These are phyloP conservation scores for Helminthosporium solani DNA, from an alignment of 2,329 filamentous ascomycete genomes.

Conservation along the genomic window DNA sequence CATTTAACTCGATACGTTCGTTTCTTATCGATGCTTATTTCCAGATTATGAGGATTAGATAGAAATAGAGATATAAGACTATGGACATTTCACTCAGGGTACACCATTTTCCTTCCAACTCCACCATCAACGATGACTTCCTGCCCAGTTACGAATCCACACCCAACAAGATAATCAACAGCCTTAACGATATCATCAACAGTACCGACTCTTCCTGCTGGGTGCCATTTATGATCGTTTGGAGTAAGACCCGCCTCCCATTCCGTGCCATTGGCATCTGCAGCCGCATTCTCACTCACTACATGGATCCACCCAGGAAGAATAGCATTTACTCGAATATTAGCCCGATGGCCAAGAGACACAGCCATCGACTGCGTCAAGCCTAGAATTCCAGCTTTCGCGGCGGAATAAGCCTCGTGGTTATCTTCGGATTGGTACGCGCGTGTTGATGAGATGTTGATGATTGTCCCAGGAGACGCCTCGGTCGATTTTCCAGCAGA, in stretches of 20 bases:
- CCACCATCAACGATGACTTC: slow-evolving; percentile 51
- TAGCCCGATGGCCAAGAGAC: slow-evolving; percentile 45
- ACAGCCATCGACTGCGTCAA: slow-evolving; percentile 53
- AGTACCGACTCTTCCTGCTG: slow-evolving; percentile 52
- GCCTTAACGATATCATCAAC: slow-evolving; percentile 50
- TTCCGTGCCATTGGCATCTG: slow-evolving; percentile 41
- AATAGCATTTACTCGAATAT: slow-evolving; percentile 52
- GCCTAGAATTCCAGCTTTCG: slow-evolving; percentile 54
- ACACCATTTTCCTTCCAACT: slow-evolving; percentile 50
- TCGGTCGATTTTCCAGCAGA: slow-evolving; percentile 16
- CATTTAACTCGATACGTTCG: no score
- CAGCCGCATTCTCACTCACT: slow-evolving; percentile 44
- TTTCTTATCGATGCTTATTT: no score
- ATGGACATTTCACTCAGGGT: slow-evolving; percentile 34
- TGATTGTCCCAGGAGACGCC: slow-evolving; percentile 34
- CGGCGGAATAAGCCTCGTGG: slow-evolving; percentile 53
- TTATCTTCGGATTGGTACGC: slow-evolving; percentile 52
- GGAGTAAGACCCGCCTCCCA: slow-evolving; percentile 52
- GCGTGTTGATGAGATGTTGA: slow-evolving; percentile 54
- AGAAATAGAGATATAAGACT: no score
- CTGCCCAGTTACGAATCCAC: slow-evolving; percentile 47
- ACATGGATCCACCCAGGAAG: slow-evolving; percentile 57
- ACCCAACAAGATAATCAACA: slow-evolving; percentile 45
- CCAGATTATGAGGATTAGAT: no score
- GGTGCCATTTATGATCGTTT: slow-evolving; percentile 52